Conservation (phyloP, 345 rosid species). For the Hibiscus syriacus region DNA sequence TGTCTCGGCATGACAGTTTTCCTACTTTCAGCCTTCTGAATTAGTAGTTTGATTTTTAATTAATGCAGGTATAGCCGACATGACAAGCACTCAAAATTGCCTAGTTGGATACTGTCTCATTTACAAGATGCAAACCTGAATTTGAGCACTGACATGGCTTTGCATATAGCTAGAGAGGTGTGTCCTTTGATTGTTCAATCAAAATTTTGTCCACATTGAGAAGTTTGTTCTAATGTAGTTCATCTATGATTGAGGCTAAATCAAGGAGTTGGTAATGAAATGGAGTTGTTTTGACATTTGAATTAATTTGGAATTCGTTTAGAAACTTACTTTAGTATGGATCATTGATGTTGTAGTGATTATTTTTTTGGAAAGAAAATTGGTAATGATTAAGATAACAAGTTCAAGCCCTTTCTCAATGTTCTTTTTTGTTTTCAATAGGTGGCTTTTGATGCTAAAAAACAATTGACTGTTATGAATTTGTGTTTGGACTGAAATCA, state of each 20-base stretch:
- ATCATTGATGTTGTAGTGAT: no score
- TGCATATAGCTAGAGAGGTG: constrained; percentile 91
- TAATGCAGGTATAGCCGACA: constrained; percentile 83
- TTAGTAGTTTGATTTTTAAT: neutral
- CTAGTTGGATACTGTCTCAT: constrained; percentile 92
- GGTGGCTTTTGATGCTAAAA: no score
- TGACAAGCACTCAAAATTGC: constrained; percentile 91
- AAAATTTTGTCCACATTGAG: neutral
- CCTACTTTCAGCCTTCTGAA: neutral
- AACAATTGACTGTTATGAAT: no score
- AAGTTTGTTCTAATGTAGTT: neutral
- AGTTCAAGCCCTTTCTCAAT: no score
- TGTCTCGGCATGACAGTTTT: neutral
- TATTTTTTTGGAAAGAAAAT: no score
- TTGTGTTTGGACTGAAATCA: no score
- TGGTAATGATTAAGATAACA: no score
- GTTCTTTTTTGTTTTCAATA: no score
- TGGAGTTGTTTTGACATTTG: neutral
- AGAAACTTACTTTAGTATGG: neutral
- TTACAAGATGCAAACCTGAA: constrained; percentile 80
- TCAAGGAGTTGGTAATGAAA: neutral
- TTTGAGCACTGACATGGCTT: constrained; percentile 97
- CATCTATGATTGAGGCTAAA: neutral
- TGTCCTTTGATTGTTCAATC: neutral
- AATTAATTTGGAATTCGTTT: neutral